These are phyloP conservation scores for Cylindricascospora bacillispora DNA, from an alignment of 1,139 yeast genomes.

Conservation along the genomic window DNA sequence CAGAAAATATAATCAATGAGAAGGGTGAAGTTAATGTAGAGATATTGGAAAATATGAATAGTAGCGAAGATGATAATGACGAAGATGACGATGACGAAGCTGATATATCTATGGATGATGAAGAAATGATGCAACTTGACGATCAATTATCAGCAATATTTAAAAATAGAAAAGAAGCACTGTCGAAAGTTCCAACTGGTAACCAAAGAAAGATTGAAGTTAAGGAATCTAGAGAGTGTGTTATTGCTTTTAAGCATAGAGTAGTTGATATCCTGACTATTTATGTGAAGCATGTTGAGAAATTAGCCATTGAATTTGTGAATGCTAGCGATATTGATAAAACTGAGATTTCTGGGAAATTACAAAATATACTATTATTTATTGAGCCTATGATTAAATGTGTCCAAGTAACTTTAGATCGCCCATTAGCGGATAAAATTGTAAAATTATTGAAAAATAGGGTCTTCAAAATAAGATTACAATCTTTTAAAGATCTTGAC, in stretches of 20 bases:
- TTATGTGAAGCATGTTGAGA: slow-evolving; percentile 32
- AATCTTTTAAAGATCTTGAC: slow-evolving; percentile 11
- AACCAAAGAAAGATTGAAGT: slow-evolving; percentile 60
- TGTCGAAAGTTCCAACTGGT: slow-evolving; percentile 41
- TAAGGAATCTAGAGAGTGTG: slow-evolving; percentile 63
- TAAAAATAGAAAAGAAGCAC: slow-evolving; percentile 60
- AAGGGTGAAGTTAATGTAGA: slow-evolving; percentile 40
- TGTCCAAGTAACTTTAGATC: slow-evolving; percentile 56
- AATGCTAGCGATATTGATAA: slow-evolving; percentile 2
- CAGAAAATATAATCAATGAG: slow-evolving; percentile 33
- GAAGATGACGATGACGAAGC: slow-evolving; percentile 49
- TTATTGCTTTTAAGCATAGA: slow-evolving; percentile 67
- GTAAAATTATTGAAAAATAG: slow-evolving; percentile 55
- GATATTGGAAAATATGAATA: slow-evolving; percentile 31
- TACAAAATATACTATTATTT: slow-evolving; percentile 28
- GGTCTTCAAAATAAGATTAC: slow-evolving; percentile 40
- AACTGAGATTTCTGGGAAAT: slow-evolving; percentile 2
- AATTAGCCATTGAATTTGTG: slow-evolving; percentile 8
- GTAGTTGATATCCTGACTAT: slow-evolving; percentile 64
- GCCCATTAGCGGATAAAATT: slow-evolving; percentile 58
- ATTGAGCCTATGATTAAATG: slow-evolving; percentile 50
- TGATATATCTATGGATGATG: slow-evolving; percentile 77
- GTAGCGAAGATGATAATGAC: slow-evolving; percentile 43
- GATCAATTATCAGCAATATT: slow-evolving; percentile 73
- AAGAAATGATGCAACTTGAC: slow-evolving; percentile 93